Evolutionary conservation across 495 filamentous ascomycete genomes (phyloP), one percentile per base, ranked within the genome.

Genomic region (Coniosporium apollinis): DNA sequence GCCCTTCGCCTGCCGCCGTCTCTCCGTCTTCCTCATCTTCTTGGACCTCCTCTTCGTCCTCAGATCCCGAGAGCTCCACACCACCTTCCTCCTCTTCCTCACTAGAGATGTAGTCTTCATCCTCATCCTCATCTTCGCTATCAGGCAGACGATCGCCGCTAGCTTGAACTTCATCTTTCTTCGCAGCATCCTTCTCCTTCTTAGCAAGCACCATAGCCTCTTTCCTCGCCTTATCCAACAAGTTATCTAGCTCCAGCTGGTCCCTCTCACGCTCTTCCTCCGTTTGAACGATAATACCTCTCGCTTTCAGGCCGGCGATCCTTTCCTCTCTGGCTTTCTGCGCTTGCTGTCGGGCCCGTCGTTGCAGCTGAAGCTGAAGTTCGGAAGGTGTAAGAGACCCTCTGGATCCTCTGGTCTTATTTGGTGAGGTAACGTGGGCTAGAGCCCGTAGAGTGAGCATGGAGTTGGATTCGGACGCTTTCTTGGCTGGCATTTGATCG

Each of bases 191-290:
- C 38, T 73, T 70, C 51, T 97, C 89, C 31, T 69, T 57, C 47
- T 76, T 70, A 47, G 75, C 76, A 33, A 99, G 77, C 31, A 76
- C 74, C 31, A 82, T 70, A 10, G 73, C 84, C 50, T 94, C 82
- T 42, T 69, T 62, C 26, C 86, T 66, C 15, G 86, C 89, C 43
- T 75, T 82, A 19, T 86, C 78, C 21, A 97, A 64, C 24, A 94
- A 64, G 44, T 94, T 74, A 42, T 96, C 91, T 15, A 94, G 69
- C 39, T 85, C 72, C 18, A 76, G 73, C 49, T 76, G 71, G 50
- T 87, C 77, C 9, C 73, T 72, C 43, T 79, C 75, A 38, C 81
- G 66, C 45, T 99, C 85, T 53, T 93, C 89, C 3, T 74, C 70
- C 1, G 82, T 93, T 44, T 81, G 77, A n/a, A 94, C 62, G 28